Conservation (phyloP, 1,284 basidiomycete species). For the Fomitopsis pinicola region DNA sequence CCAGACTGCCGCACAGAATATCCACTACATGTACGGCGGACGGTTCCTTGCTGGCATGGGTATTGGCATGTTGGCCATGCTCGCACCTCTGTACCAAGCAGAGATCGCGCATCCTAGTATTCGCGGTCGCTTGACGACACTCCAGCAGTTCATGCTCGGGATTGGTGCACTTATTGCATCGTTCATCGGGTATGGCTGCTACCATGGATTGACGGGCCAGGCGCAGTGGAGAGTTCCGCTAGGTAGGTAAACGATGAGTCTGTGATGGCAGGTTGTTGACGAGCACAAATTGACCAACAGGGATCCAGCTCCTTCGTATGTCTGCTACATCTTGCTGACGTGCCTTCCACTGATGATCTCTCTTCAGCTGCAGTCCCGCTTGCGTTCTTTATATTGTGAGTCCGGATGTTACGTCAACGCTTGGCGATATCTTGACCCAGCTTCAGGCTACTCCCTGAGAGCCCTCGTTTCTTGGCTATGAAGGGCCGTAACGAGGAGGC, state of each 20-base stretch:
- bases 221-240: slow-evolving; percentile 54
- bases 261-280: neutral
- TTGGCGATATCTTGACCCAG: neutral
- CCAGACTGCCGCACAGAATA: slow-evolving; percentile 47
- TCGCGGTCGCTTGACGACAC: slow-evolving; percentile 42
- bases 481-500: slow-evolving; percentile 48
- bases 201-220: slow-evolving; percentile 21
- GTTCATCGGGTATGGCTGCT: slow-evolving; percentile 28
- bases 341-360: neutral
- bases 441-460: slow-evolving; percentile 38
- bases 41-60: slow-evolving; percentile 54
- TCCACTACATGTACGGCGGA: slow-evolving; percentile 59
- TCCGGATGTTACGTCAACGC: neutral
- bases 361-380: slow-evolving; percentile 46
- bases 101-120: slow-evolving; percentile 65
- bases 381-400: slow-evolving; percentile 46
- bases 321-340: neutral
- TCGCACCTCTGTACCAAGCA: slow-evolving; percentile 57
- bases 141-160: slow-evolving; percentile 54
- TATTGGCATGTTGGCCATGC: slow-evolving; percentile 50
- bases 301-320: slow-evolving; percentile 26
- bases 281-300: neutral
- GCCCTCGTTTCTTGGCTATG: slow-evolving; percentile 61
- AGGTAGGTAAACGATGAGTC: slow-evolving; percentile 18
- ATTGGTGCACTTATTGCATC: slow-evolving; percentile 26